Base-by-base conservation (phyloP, 352 stramenopile species). In the Phytophthora uliginosa region DNA sequence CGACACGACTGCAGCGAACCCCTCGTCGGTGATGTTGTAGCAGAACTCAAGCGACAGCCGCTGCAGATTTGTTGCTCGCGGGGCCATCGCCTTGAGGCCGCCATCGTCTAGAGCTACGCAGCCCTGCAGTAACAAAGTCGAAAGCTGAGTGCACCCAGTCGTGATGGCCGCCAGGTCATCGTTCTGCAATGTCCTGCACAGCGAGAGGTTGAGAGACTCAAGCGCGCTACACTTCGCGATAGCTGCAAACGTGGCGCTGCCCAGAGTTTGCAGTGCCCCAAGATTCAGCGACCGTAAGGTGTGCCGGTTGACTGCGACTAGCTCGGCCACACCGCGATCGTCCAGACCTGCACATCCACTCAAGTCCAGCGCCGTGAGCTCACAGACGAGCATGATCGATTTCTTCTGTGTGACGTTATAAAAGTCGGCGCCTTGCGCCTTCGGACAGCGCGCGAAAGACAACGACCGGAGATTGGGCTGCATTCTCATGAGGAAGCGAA, bases 21-120 rank as follows among this genome's bases (percentile, higher is more conserved):
- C 90, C 1, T 70, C 67, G 64, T 96, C 90, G 0, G 90, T 97
- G 45, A 98, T 82, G 38, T 93, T 90, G 77, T 91, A 89, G 79
- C 91, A 98, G 77, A 97, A 98, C 36, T 92, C 81, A 26, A 98
- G 79, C n/a, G 92, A 93, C 7, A 98, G 66, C n/a, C 60, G 71
- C 52, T 82, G 62, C 3, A 98, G 68, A 12, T 67, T 69, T 4
- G 10, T 54, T 10, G 74, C 81, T 48, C 81, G 69, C 34, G 66
- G 20, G 6, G 85, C 81, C 26, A 94, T 72, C 6, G 76, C 71
- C 22, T 71, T 36, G 2, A 95, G 59, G 5, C 80, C 85, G 10
- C 59, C 59, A 70, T 98, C 90, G 22, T 86, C 88, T 26, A 98
- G 67, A 45, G 84, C 74, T 12, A 91, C 78, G 24, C 88, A 95